These are phyloP conservation scores for Martensiomyces pterosporus DNA, from an alignment of 192 early-diverging fungal species.

Conservation along the genomic window DNA sequence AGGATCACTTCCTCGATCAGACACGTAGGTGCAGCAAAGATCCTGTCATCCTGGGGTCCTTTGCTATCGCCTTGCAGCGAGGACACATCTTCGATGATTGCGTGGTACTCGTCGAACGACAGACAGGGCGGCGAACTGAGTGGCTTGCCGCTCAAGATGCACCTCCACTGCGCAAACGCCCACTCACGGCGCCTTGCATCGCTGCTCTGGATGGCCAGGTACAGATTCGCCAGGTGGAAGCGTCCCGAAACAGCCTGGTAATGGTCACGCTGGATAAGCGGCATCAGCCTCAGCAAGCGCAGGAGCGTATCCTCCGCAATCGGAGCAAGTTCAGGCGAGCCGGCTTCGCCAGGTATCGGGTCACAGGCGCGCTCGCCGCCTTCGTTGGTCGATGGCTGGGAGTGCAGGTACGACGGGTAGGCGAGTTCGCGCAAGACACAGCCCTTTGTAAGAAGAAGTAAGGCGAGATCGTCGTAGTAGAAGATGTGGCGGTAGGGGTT, in stretches of 20 bases:
- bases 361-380: neutral
- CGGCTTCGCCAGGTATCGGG: conserved; percentile 3
- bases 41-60: neutral
- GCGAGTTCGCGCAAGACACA: conserved; percentile 61
- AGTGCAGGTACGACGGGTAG: conserved; percentile 36
- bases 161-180: conserved; percentile 53
- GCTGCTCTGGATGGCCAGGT: conserved; percentile 39
- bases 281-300: conserved; percentile 53
- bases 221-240: conserved; percentile 58
- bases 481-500: conserved; percentile 39
- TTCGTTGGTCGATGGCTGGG: conserved; percentile 16
- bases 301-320: conserved; percentile 21
- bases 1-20: conserved; percentile 15
- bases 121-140: conserved; percentile 29
- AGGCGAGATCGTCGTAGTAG: conserved; percentile 75
- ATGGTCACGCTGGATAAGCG: conserved; percentile 60
- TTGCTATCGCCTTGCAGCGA: neutral
- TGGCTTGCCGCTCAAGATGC: conserved; percentile 39
- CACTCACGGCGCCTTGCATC: conserved; percentile 19
- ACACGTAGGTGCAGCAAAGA: conserved; percentile 19
- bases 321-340: conserved; percentile 1
- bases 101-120: conserved; percentile 24
- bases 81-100: neutral
- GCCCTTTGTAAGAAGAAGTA: conserved; percentile 67
- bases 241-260: conserved; percentile 56